Evolutionary conservation across 2,329 filamentous ascomycete species (phyloP), one percentile per base, ranked within the genome.

Genomic region (Alternaria metachromatica): DNA sequence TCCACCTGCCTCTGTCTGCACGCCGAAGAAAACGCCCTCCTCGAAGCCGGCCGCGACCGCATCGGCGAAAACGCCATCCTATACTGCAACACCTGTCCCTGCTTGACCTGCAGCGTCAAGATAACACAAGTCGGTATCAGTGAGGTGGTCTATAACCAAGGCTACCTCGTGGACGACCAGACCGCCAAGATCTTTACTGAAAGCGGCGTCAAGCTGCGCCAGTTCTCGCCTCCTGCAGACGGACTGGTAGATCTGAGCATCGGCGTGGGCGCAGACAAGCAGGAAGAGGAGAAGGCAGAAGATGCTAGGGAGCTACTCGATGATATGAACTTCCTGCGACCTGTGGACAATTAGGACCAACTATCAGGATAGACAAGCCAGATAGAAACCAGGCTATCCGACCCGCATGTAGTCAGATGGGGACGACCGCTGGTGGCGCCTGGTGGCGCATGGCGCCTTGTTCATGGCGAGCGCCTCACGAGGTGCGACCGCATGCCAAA

Each of bases 21-120:
- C 79, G 96, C 96, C 1, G 96, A 99, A 83, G 96, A 99, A 82
- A 99, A 99, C 79, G 96, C 96, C 2, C 85, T 99, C 62, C 85
- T 99, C 10, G 96, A 99, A 83, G 96, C 96, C 20, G 96, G 96
- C 1, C 86, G 96, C 72, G 96, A 98, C 80, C 87, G 96, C 62
- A 93, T 99, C 70, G 86, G 93, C 20, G 91, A 93, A 59, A 92
- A 90, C 5, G 88, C 92, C 41, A 92, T 93, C 54, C 83, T 99
- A 25, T 99, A 97, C 82, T 97, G 94, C 81, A 93, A 97, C 78
- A 97, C 94, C 0, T 99, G 96, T 80, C 96, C 96, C 5, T 99
- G 96, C 78, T 84, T 99, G 79, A 99, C 96, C 3, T 99, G 96
- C 81, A 97, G 93, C 74, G 97, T 99, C 84, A 99, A 99, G 84